Evolutionary conservation across 192 early-diverging fungal genomes (phyloP).

Genomic region (Coemansia sp.): DNA sequence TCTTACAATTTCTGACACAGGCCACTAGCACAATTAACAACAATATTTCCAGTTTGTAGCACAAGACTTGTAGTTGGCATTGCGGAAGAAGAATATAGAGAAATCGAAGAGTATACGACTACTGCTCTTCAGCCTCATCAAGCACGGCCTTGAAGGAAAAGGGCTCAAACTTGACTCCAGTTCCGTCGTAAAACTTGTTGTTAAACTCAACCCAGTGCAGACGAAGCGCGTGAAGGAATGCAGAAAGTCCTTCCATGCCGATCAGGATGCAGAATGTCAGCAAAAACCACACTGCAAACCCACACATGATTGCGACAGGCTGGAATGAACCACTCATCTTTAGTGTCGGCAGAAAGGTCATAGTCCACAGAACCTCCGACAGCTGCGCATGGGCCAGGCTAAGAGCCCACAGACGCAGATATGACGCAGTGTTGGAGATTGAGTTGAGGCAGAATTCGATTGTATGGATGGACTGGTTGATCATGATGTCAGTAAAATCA

Average conservation of each 20-base stretch:
- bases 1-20: too few relatives aligned
- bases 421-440: constrained; percentile 98
- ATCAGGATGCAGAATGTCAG: constrained; percentile 78
- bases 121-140: constrained; percentile 41
- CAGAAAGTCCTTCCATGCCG: constrained; percentile 85
- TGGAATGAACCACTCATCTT: constrained; percentile 57
- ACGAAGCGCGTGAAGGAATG: constrained; percentile 89
- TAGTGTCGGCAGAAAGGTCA: constrained; percentile 63
- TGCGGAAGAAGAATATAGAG: not conserved
- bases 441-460: constrained; percentile 96
- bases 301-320: constrained; percentile 71
- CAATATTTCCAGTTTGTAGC: not conserved
- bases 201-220: constrained; percentile 98
- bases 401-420: constrained; percentile 97
- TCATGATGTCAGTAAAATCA: constrained; percentile 96
- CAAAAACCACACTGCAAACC: constrained; percentile 86
- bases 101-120: not conserved
- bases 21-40: too few relatives aligned
- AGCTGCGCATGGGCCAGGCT: constrained; percentile 97
- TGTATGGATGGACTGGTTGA: constrained; percentile 97
- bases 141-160: constrained; percentile 72
- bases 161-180: constrained; percentile 88
- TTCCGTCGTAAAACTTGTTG: constrained; percentile 93
- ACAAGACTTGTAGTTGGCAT: not conserved
- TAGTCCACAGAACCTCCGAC: constrained; percentile 95